phyloP scores from a whole-genome alignment of 2,329 filamentous ascomycete genomes.

The Lachnellula cervina region DNA sequence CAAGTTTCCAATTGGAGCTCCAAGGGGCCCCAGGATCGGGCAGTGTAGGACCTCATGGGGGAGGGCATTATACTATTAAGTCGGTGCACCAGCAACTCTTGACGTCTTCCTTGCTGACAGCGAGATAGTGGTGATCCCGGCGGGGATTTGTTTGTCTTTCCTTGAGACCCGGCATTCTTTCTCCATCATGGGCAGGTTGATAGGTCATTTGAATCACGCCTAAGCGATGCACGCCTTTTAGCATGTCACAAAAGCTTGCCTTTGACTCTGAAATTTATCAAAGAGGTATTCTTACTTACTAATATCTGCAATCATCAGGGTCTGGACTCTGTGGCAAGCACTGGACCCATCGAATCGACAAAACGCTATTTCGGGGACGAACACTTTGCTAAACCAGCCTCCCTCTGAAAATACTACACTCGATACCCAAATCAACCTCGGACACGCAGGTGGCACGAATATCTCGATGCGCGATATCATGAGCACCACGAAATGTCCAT shows the following conservation, averaged over 20 bases:
- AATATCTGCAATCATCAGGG: background rate
- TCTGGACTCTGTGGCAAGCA: conserved; percentile 1
- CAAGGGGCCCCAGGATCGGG: background rate
- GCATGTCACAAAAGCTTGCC: no score
- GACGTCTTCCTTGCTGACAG: background rate
- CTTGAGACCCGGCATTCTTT: conserved; percentile 42
- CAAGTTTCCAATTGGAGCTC: background rate
- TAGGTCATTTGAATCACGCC: background rate
- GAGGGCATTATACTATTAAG: conserved; percentile 37
- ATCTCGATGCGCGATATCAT: conserved; percentile 7
- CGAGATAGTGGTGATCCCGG: conserved; percentile 38
- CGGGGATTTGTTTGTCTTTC: conserved; percentile 39
- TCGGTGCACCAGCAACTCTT: conserved; percentile 20
- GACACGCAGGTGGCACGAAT: conserved; percentile 5
- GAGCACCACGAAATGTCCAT: conserved; percentile 9
- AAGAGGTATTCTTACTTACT: no score
- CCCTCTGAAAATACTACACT: conserved; percentile 27
- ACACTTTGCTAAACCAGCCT: conserved; percentile 37
- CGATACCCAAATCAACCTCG: background rate
- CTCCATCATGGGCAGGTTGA: conserved; percentile 43
- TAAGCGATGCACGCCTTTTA: conserved; percentile 14
- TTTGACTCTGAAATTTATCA: no score
- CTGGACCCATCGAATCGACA: conserved; percentile 28
- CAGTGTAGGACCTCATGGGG: conserved; percentile 20
- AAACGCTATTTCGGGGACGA: conserved; percentile 31